These are phyloP conservation scores for Trichopus zeylanicus DNA, from an alignment of 116 monocot genomes.

Conservation along the genomic window DNA sequence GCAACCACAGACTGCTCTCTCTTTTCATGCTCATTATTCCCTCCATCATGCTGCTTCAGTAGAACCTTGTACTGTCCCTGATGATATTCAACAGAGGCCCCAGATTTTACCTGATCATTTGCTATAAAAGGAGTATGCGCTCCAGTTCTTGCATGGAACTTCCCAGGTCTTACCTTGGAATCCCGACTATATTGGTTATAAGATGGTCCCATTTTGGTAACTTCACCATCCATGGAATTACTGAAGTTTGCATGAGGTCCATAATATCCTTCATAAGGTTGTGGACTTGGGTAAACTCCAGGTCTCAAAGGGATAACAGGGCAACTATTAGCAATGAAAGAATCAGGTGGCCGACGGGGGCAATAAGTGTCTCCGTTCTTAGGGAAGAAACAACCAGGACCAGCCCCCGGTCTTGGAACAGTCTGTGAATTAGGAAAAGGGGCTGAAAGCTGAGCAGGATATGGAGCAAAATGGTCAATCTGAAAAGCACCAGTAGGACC, in stretches of 20 bases:
- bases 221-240: conserved; percentile 20
- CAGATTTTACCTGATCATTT: conserved; percentile 27
- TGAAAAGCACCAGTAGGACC: conserved; percentile 43
- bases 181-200: conserved; percentile 30
- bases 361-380: conserved; percentile 33
- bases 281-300: conserved; percentile 41
- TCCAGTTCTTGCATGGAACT: conserved; percentile 17
- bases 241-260: conserved; percentile 30
- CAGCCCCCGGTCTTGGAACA: conserved; percentile 25
- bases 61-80: conserved; percentile 56
- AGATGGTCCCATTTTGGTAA: conserved; percentile 9
- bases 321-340: conserved; percentile 27
- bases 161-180: conserved; percentile 13
- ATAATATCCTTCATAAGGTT: conserved; percentile 56
- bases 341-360: conserved; percentile 42
- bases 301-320: conserved; percentile 41
- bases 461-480: conserved; percentile 43
- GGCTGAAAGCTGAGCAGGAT: conserved; percentile 34
- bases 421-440: conserved; percentile 28
- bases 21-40: conserved; percentile 17
- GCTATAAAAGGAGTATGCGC: conserved; percentile 13
- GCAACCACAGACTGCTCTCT: conserved; percentile 9
- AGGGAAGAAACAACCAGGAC: conserved; percentile 31
- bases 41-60: conserved; percentile 51
- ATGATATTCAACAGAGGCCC: conserved; percentile 18